Base-by-base conservation (phyloP, 176 grass and related monocot species). In the Oryza meridionalis region DNA sequence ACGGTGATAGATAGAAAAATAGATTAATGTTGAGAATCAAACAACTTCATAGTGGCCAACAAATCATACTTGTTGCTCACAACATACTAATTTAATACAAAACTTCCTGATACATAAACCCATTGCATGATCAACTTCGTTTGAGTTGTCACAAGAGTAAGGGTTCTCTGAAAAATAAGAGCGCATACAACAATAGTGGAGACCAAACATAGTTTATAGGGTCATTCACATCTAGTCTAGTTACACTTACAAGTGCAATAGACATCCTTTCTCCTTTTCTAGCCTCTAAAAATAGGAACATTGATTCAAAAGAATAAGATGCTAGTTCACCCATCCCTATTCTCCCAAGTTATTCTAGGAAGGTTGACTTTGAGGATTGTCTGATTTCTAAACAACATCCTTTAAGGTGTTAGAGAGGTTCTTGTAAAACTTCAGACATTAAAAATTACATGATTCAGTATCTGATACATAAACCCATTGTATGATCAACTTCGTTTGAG, bases 371-470 rank as follows among this genome's bases (percentile, higher is more conserved):
- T 87, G 50, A 53, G 16, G 13, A 69, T 99, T 91, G 5, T 99
- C 89, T 2, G 96, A 93, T 90, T 90, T 99, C 93, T 93, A 99
- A 9, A 99, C 91, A 44, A 99, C 86, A 11, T 99, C 96, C 75
- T 94, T 92, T 55, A 99, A 83, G 45, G 86, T 89, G 44, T 62
- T 87, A 27, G 91, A 96, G 67, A 99, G 91, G 53, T 94, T 94
- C 66, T 92, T 99, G 77, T 90, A 96, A 63, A 99, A 99, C 93
- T 99, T 89, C 75, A 90, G 3, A 27, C 58, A 21, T 75, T 11
- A 5, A 14, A 51, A n/a, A 11, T 6, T 40, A 17, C 25, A 65
- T 16, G 75, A 47, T 17, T 84, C 76, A 87, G n/a, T n/a, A n/a
- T 1, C 26, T 1, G 26, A 27, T 27, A 27, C 26, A 27, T 27